These are phyloP conservation scores for Sporodiniella umbellata DNA, from an alignment of 371 early-diverging fungal genomes.

Conservation along the genomic window DNA sequence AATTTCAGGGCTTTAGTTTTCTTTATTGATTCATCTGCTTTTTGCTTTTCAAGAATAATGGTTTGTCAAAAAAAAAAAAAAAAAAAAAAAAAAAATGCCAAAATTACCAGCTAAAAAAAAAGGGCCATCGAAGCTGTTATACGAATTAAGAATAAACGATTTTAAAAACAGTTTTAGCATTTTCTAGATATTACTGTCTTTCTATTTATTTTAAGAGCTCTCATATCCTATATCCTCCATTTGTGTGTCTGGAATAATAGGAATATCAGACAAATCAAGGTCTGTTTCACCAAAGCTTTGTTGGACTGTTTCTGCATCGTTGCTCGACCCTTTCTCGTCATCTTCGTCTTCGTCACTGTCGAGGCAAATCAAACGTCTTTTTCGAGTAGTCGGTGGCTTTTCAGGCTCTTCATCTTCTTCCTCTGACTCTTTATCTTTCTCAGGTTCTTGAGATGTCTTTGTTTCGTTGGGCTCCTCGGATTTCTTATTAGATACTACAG, in stretches of 20 bases:
- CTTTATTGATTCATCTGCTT: too few species aligned
- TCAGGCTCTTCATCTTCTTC: background rate
- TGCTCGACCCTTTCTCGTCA: background rate
- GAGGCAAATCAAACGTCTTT: background rate
- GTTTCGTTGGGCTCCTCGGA: background rate
- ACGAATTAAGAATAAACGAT: too few species aligned
- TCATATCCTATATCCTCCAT: background rate
- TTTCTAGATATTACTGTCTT: background rate
- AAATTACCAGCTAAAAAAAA: too few species aligned
- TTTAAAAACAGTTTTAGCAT: too few species aligned
- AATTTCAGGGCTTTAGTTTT: too few species aligned
- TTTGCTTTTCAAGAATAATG: too few species aligned
- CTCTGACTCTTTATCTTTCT: background rate
- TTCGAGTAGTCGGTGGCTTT: background rate
- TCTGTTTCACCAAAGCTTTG: background rate
- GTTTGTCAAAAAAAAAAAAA: too few species aligned
- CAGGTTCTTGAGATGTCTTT: background rate
- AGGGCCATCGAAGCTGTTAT: too few species aligned
- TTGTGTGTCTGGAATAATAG: background rate
- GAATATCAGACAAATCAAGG: background rate
- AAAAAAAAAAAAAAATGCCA: too few species aligned
- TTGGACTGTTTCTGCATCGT: background rate
- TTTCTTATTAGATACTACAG: background rate
- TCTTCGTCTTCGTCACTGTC: background rate
- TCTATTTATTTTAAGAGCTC: too few species aligned